Evolutionary conservation across 495 filamentous ascomycete genomes (phyloP).

Genomic region (Penicillium paxilli): DNA sequence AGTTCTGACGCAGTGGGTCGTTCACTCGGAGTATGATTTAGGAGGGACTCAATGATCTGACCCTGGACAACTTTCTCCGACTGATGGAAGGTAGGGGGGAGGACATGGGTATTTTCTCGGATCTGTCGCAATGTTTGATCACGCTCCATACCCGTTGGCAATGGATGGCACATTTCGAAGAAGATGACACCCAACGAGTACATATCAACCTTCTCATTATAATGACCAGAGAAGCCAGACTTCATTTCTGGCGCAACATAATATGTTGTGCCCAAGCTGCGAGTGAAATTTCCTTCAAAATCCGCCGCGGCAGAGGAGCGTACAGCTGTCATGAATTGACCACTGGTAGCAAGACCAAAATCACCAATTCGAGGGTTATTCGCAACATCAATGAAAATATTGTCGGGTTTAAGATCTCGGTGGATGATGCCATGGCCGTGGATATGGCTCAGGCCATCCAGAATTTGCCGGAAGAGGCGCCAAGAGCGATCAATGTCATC

Average conservation of each 20-base stretch:
- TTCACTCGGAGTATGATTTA: slow-evolving; percentile 77
- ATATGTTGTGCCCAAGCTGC: slow-evolving; percentile 89
- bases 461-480: slow-evolving; percentile 87
- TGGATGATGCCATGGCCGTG: slow-evolving; percentile 92
- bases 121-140: slow-evolving; percentile 71
- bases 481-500: slow-evolving; percentile 76
- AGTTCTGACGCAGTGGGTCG: slow-evolving; percentile 86
- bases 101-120: slow-evolving; percentile 61
- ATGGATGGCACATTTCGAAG: slow-evolving; percentile 91
- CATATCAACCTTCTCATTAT: slow-evolving; percentile 97
- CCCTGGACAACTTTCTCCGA: slow-evolving; percentile 71
- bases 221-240: slow-evolving; percentile 66
- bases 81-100: slow-evolving; percentile 76
- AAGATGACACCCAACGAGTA: slow-evolving; percentile 97
- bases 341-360: slow-evolving; percentile 90
- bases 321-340: slow-evolving; percentile 63
- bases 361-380: slow-evolving; percentile 94
- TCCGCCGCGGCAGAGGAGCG: slow-evolving; percentile 45
- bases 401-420: slow-evolving; percentile 96
- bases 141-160: slow-evolving; percentile 86
- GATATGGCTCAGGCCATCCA: slow-evolving; percentile 89
- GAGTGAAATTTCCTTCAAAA: slow-evolving; percentile 64
- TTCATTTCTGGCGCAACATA: slow-evolving; percentile 94
- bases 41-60: slow-evolving; percentile 74
- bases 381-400: slow-evolving; percentile 89